Base-by-base conservation (phyloP, 2,329 filamentous ascomycete species). In the Bipolaris gigantea region DNA sequence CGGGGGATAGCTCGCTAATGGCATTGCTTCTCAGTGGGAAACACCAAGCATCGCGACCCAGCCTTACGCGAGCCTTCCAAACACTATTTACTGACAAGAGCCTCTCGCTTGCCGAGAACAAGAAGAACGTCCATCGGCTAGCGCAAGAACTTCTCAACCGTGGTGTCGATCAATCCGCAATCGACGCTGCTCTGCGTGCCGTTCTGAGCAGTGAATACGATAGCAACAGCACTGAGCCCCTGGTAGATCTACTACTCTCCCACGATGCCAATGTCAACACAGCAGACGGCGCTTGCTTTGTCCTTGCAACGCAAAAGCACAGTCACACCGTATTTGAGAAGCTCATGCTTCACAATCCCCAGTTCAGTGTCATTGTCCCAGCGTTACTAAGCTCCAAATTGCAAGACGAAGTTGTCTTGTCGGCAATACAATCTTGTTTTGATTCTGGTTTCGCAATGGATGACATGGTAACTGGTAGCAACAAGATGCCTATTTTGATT, bases 371-470 rank as follows among this genome's bases (percentile, higher is more conserved):
- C 0, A 69, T 87, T 1, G 82, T 88, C 48, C 81, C 83, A 18
- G 79, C 76, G 32, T 79, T 88, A 1, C 82, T 88, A 44, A 79
- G 81, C 41, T 78, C 78, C 0, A 74, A 77, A 0, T 66, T 81
- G 1, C 65, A 78, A 2, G 81, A 86, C 53, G 79, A 83, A 11
- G 25, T 53, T 49, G 43, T 71, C 16, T 42, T 69, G 0, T 75
- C 79, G 2, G 76, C 78, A 1, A 64, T 85, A 33, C 75, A 79
- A 3, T 72, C 85, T 4, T 86, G 85, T 62, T 76, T 85, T 53
- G 83, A 87, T 53, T 82, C 65, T 56, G 65, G 65, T 21, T 70
- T 61, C 44, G 59, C 49, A n/a, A 55, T 64, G 27, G 62, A 70
- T 33, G 53, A 64, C 10, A 42, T 68, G 2, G 62, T 67, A 11